phyloP scores from a whole-genome alignment of 108 stramenopile genomes.

The Skeletonema costatum region DNA sequence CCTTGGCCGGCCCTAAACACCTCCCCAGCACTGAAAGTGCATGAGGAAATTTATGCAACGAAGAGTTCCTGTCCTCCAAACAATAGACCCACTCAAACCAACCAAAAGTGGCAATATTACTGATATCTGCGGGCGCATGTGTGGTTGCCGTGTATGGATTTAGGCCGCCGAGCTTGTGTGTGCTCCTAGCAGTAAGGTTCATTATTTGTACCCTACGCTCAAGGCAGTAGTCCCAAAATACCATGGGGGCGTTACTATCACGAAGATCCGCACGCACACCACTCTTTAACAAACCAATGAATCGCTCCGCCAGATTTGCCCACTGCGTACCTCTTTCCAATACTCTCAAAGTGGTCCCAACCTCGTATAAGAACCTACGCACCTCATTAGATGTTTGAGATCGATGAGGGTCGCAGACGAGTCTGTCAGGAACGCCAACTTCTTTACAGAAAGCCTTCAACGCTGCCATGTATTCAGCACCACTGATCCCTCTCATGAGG shows the following conservation, averaged over 20 bases:
- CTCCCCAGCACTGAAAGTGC: constrained; percentile 4
- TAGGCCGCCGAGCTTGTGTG: too few species aligned
- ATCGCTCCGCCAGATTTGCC: constrained; percentile 45
- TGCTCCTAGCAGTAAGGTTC: too few species aligned
- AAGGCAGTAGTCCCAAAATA: too few species aligned
- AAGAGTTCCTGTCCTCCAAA: too few species aligned
- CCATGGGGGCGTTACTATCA: constrained; percentile 13
- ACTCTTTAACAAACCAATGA: constrained; percentile 43
- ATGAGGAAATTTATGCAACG: not conserved
- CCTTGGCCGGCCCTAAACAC: constrained; percentile 38
- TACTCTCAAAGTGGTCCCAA: constrained; percentile 31
- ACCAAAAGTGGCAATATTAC: too few species aligned
- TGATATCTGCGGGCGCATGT: too few species aligned
- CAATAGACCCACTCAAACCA: too few species aligned
- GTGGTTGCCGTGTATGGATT: too few species aligned
- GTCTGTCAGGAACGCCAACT: constrained; percentile 38
- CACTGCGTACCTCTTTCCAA: constrained; percentile 36
- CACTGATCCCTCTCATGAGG: constrained; percentile 11
- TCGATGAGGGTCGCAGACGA: constrained; percentile 26
- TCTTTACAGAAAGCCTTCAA: constrained; percentile 42
- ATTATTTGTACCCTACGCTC: too few species aligned
- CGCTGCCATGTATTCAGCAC: constrained; percentile 25
- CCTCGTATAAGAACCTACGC: constrained; percentile 10
- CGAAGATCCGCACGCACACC: constrained; percentile 42
- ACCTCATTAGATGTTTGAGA: constrained; percentile 25